phyloP scores from a whole-genome alignment of 257 asterid genomes.

The Lycium barbarum region DNA sequence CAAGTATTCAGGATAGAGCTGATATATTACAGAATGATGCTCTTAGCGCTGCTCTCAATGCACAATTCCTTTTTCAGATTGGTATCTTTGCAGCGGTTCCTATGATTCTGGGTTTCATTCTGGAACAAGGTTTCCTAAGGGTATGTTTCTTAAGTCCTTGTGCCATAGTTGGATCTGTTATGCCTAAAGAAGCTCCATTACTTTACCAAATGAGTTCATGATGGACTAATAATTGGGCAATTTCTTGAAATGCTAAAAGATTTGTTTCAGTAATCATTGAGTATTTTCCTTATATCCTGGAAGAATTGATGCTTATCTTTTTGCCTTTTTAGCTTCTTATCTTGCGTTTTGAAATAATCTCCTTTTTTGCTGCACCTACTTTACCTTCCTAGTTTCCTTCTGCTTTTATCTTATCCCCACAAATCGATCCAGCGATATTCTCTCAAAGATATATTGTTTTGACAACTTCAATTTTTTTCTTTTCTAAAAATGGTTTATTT shows the following conservation, averaged over 20 bases:
- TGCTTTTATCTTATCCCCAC: neutral
- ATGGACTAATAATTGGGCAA: neutral
- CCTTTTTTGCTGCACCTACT: slow-evolving; percentile 1
- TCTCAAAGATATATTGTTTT: neutral
- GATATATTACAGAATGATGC: slow-evolving; percentile 62
- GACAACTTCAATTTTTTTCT: neutral
- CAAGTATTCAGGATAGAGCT: slow-evolving; percentile 63
- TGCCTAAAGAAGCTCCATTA: slow-evolving; percentile 18
- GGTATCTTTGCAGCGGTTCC: slow-evolving; percentile 94
- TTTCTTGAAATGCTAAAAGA: neutral
- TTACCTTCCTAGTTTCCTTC: slow-evolving; percentile 15
- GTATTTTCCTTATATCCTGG: neutral
- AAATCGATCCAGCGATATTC: neutral
- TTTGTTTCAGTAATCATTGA: neutral
- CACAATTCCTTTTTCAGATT: slow-evolving; percentile 96
- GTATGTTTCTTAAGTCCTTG: slow-evolving; percentile 48
- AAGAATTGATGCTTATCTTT: neutral
- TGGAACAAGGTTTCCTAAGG: slow-evolving; percentile 94
- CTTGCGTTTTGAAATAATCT: neutral
- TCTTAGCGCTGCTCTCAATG: slow-evolving; percentile 83
- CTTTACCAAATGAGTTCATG: neutral
- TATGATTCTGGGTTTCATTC: slow-evolving; percentile 89
- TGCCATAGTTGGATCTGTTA: slow-evolving; percentile 19
- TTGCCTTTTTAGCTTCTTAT: slow-evolving; percentile 13
- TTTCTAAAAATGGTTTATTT: neutral